Evolutionary conservation across 139 green algal species (phyloP), one percentile per base, ranked within the genome.

Genomic region (Dunaliella primolecta): DNA sequence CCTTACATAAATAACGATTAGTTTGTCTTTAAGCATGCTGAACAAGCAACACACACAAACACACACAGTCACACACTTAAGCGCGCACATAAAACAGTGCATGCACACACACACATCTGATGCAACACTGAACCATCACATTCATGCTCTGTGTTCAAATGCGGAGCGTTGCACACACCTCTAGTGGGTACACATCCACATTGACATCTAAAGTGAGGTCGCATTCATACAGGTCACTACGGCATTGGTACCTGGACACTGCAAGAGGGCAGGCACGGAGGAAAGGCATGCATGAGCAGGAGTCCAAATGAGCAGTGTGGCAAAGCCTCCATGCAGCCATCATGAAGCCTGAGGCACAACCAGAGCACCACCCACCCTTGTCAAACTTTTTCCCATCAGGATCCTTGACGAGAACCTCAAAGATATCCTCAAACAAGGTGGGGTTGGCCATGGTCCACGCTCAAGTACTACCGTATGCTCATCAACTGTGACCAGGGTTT

Each of bases 311-410:
- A n/a, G n/a, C n/a, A n/a, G n/a, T n/a, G n/a, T n/a, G n/a, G n/a
- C n/a, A n/a, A n/a, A n/a, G n/a, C n/a, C n/a, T n/a, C n/a, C n/a
- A n/a, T n/a, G n/a, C n/a, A n/a, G n/a, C n/a, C n/a, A n/a, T n/a
- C n/a, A n/a, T n/a, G n/a, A n/a, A n/a, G n/a, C n/a, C n/a, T n/a
- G n/a, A n/a, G n/a, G n/a, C n/a, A n/a, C n/a, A n/a, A n/a, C n/a
- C n/a, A n/a, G n/a, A n/a, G n/a, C n/a, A n/a, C n/a, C 20, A 84
- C 89, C n/a, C 74, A 98, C 96, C 96, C 92, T 94, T 97, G 86
- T 99, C 97, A 82, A 99, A 99, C 80, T 98, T 98, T 89, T 98
- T 99, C 77, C 95, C 95, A 77, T 98, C 96, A 0, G 94, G 94
- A 82, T 99, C 96, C n/a, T 91, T 92, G 15, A 94, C 92, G 24